Conservation (phyloP, 768 basidiomycete species). For the Austroboletus eburneus region DNA sequence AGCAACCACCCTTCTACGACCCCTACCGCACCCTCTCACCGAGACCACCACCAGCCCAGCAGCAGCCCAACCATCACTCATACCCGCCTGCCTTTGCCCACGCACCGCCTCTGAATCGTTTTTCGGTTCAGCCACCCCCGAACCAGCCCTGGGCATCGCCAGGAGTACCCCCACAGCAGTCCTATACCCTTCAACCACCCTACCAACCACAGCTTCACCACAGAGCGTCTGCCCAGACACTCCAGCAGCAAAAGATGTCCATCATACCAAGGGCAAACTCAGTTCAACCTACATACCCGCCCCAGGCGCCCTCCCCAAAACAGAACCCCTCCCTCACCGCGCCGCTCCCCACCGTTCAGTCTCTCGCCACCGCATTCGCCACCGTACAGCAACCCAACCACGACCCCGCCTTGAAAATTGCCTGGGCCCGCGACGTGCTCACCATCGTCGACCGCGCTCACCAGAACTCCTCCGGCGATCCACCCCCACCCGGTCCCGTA, state of each 20-base stretch:
- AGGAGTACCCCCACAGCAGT: constrained; percentile 17
- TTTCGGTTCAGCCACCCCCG: constrained; percentile 21
- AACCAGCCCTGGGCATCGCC: constrained; percentile 26
- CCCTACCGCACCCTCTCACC: constrained; percentile 21
- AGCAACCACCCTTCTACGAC: constrained; percentile 21
- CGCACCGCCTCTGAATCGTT: constrained; percentile 8
- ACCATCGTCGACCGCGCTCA: constrained; percentile 63
- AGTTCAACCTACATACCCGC: too few species aligned
- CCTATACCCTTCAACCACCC: constrained; percentile 15
- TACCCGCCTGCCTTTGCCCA: constrained; percentile 10
- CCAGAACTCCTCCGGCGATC: constrained; percentile 38
- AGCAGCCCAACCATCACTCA: too few species aligned
- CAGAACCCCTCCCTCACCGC: constrained; percentile 54
- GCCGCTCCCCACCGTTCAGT: constrained; percentile 60
- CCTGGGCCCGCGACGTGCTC: constrained; percentile 82
- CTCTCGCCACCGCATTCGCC: constrained; percentile 48
- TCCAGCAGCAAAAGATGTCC: constrained; percentile 20
- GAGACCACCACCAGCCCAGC: too few species aligned
- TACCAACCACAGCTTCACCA: constrained; percentile 24
- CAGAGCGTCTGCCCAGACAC: constrained; percentile 24
- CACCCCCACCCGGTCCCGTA: constrained; percentile 45
- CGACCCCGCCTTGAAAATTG: constrained; percentile 58
- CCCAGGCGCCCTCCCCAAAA: too few species aligned
- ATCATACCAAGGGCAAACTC: too few species aligned
- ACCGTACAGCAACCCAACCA: constrained; percentile 51